Evolutionary conservation across 176 grass and related monocot genomes (phyloP).

Genomic region (Bolboschoenus planiculmis): DNA sequence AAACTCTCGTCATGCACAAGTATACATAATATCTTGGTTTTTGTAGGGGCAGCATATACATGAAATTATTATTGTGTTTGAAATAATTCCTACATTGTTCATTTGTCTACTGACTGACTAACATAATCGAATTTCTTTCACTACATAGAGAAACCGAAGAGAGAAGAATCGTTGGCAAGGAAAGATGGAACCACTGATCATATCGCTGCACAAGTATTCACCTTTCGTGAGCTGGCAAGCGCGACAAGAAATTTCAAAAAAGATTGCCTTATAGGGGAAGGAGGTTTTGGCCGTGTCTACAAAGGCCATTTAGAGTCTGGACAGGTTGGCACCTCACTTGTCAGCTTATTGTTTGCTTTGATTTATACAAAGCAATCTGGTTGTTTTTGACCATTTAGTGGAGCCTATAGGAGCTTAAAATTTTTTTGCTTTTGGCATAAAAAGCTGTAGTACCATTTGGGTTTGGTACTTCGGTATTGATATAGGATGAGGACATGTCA

Average conservation of each 20-base stretch:
- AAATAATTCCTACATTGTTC: not conserved
- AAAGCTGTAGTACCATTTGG: not conserved
- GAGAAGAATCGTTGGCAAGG: slow-evolving; percentile 3
- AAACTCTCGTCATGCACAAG: not conserved
- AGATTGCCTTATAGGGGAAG: slow-evolving; percentile 39
- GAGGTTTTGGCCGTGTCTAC: slow-evolving; percentile 41
- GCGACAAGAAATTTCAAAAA: slow-evolving; percentile 34
- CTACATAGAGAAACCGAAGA: slow-evolving; percentile 8
- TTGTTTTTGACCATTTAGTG: slow-evolving; percentile 1
- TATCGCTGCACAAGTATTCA: slow-evolving; percentile 39
- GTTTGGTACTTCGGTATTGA: slow-evolving; percentile 12
- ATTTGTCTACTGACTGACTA: not conserved
- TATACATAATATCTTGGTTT: not conserved
- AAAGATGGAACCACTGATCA: slow-evolving; percentile 33
- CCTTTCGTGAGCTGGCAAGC: slow-evolving; percentile 28
- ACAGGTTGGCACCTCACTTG: slow-evolving; percentile 13
- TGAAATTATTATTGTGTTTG: not conserved
- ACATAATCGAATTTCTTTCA: not conserved
- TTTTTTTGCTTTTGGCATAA: not conserved
- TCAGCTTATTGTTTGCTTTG: slow-evolving; percentile 1
- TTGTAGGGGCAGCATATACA: not conserved
- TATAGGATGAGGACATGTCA: not conserved
- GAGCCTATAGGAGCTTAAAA: not conserved
- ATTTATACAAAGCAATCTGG: not conserved
- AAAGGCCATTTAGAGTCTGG: slow-evolving; percentile 36